Evolutionary conservation across 2,329 filamentous ascomycete species (phyloP), one percentile per base, ranked within the genome.

Genomic region (Aspergillus arachidicola): DNA sequence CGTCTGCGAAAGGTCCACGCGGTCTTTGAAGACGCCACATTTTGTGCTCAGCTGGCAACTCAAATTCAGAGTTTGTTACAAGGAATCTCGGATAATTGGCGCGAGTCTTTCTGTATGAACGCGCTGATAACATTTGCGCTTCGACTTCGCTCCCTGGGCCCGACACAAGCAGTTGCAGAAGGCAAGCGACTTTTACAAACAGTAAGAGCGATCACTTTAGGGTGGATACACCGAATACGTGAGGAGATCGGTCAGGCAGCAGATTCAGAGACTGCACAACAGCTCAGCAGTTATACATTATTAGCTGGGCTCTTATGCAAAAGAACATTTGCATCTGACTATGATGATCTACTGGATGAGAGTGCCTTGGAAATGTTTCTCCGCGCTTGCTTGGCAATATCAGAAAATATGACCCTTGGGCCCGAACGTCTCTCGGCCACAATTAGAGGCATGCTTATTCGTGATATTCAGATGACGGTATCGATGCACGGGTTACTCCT

Each of bases 391-490:
- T 21, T 61, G 3, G 21, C 43, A 4, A 26, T 61, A 1, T 53
- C 46, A 41, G 59, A 61, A 21, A 61, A 34, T 23, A 12, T 61
- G 14, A 23, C 26, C 0, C 12, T 38, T 10, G 14, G 51, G 9
- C 38, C 23, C 0, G 11, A 19, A 5, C 14, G 32, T 0, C 34
- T 61, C 3, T 6, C 45, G 6, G 1, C 28, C 7, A n/a, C 19
- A 6, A 6, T 28, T 11, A 38, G 23, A 4, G 26, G 30, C 2
- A 74, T 81, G 19, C 69, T 86, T 0, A 65, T 85, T 6, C 76
- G 80, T 2, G 85, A 87, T 66, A 57, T 81, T 0, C 81, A 83
- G 63, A 79, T 81, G 64, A 72, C 76, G 0, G 78, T 78, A 59
- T 64, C 71, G 1, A 70, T 86, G 19, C 71, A 75, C 6, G 3